A percentile compares a stretch with the other conserved stretches of the same genome.
Conservation (phyloP, 768 basidiomycete genomes). For the Trametes gibbosa region DNA sequence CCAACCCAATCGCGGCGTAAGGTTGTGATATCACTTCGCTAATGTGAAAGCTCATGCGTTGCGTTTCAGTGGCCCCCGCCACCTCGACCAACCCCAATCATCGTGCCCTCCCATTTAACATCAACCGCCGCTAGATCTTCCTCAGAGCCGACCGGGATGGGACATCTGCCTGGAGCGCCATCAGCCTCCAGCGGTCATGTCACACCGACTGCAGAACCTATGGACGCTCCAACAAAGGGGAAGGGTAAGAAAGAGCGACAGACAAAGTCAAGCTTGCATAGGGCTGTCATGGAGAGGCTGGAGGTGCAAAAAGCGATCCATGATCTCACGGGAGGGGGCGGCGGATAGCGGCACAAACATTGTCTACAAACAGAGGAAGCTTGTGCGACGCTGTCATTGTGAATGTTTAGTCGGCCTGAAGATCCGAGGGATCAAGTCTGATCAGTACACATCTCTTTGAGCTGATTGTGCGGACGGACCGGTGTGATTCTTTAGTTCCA, state of each 20-base stretch:
- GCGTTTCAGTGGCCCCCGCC: conserved; percentile 77
- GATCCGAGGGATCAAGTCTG: background rate
- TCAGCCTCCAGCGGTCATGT: background rate
- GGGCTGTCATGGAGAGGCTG: conserved; percentile 70
- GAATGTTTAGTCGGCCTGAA: too few species aligned
- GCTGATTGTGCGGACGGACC: background rate
- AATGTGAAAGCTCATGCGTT: background rate
- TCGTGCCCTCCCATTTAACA: conserved; percentile 68
- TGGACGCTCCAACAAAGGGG: conserved; percentile 12
- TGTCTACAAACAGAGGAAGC: background rate
- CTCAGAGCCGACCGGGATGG: background rate
- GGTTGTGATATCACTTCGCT: too few species aligned
- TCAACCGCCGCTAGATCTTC: conserved; percentile 15
- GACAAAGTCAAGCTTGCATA: conserved; percentile 62
- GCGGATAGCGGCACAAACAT: background rate
- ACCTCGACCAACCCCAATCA: conserved; percentile 72
- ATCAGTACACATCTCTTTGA: background rate
- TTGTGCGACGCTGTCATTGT: too few species aligned
- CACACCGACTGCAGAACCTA: background rate
- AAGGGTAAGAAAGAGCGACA: conserved; percentile 31
- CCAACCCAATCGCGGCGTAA: conserved; percentile 75
- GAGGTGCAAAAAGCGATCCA: conserved; percentile 72
- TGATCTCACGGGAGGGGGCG: conserved; percentile 34
- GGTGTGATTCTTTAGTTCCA: background rate
- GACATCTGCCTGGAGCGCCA: background rate